phyloP scores from a whole-genome alignment of 164 flowering plant genomes.

The Aristolochia californica region DNA sequence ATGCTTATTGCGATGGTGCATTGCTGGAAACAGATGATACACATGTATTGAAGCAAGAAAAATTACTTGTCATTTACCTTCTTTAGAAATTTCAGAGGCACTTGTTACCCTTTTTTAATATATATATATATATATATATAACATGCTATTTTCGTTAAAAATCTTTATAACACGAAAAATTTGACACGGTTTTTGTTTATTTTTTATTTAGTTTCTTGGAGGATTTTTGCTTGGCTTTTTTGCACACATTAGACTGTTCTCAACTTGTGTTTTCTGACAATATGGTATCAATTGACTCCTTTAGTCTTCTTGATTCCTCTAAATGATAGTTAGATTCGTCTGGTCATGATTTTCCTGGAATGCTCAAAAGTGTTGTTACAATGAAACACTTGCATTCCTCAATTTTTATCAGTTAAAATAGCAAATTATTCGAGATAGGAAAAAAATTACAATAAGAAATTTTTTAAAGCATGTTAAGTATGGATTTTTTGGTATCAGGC shows the following conservation, averaged over 20 bases:
- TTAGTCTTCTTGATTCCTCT: too few species aligned
- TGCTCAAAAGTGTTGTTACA: background rate
- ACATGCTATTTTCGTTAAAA: background rate
- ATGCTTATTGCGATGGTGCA: slow-evolving; percentile 25
- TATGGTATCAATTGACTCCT: too few species aligned
- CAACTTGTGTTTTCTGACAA: too few species aligned
- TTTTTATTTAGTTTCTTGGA: background rate
- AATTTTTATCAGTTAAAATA: background rate
- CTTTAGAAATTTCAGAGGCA: background rate
- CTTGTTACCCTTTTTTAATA: background rate
- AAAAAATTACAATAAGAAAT: slow-evolving; percentile 15
- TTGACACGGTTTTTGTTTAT: too few species aligned
- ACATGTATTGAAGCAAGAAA: slow-evolving; percentile 14
- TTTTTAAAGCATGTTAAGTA: background rate
- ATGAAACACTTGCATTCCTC: background rate
- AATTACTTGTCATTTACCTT: background rate
- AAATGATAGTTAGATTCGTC: background rate
- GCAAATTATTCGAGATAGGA: background rate
- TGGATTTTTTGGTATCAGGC: slow-evolving; percentile 32
- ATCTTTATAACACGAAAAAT: too few species aligned
- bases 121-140: too few species aligned
- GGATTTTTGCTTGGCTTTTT: background rate
- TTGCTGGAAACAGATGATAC: slow-evolving; percentile 10
- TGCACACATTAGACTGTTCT: background rate
- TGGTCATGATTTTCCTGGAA: background rate